These are phyloP conservation scores for Plasmodium cynomolgi DNA, from an alignment of 169 alveolate genomes.

Conservation along the genomic window DNA sequence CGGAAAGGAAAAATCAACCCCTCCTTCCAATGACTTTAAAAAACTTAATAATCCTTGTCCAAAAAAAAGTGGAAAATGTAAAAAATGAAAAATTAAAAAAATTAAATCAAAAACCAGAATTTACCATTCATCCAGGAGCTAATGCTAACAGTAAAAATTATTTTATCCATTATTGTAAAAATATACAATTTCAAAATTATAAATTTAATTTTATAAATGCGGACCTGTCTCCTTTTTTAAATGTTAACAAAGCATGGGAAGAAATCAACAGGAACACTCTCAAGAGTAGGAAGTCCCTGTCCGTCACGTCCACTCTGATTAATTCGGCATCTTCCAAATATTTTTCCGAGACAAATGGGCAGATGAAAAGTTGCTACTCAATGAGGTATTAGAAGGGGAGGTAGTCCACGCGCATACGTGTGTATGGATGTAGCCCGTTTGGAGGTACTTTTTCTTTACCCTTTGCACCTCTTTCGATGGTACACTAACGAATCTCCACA, in stretches of 20 bases:
- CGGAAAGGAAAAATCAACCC: constrained; percentile 35
- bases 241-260: constrained; percentile 85
- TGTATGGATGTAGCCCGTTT: not conserved
- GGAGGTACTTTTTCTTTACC: not conserved
- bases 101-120: constrained; percentile 85
- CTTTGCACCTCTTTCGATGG: not conserved
- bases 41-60: constrained; percentile 81
- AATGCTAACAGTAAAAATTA: constrained; percentile 82
- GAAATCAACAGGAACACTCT: constrained; percentile 75
- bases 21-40: constrained; percentile 69
- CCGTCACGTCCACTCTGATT: constrained; percentile 40
- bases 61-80: constrained; percentile 80
- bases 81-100: constrained; percentile 82
- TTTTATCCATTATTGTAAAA: constrained; percentile 81
- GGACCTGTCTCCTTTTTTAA: constrained; percentile 77
- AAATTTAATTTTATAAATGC: constrained; percentile 25
- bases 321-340: constrained; percentile 29
- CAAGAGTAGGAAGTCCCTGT: constrained; percentile 32
- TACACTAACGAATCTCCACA: not conserved
- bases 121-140: constrained; percentile 87
- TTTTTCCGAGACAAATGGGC: constrained; percentile 6
- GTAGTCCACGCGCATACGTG: not conserved
- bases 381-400: not conserved
- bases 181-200: constrained; percentile 69
- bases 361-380: constrained; percentile 41